These are phyloP conservation scores for Annulohypoxylon moriforme DNA, from an alignment of 495 filamentous ascomycete genomes.

Conservation along the genomic window DNA sequence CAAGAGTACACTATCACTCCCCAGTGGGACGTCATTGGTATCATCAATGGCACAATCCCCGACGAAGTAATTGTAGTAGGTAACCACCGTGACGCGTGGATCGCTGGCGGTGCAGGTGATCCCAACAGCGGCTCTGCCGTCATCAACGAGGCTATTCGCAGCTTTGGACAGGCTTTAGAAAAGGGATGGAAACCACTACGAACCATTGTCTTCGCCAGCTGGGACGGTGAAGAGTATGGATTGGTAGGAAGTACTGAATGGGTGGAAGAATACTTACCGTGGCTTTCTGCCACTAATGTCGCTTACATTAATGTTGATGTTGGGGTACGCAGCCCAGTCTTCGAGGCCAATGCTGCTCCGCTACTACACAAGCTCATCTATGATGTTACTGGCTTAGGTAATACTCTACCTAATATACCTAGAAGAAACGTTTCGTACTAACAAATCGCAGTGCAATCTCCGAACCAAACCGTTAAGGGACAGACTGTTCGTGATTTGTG, in stretches of 20 bases:
- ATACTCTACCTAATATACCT: too few relatives aligned
- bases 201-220: slow-evolving; percentile 92
- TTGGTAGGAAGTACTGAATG: slow-evolving; percentile 93
- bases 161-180: slow-evolving; percentile 80
- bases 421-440: too few relatives aligned
- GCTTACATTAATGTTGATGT: slow-evolving; percentile 94
- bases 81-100: slow-evolving; percentile 96
- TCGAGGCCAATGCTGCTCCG: slow-evolving; percentile 78
- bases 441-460: slow-evolving; percentile 68
- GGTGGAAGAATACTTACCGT: slow-evolving; percentile 92
- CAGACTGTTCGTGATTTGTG: slow-evolving; percentile 81
- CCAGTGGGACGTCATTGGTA: slow-evolving; percentile 93
- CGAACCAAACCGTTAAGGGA: slow-evolving; percentile 83
- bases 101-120: slow-evolving; percentile 87
- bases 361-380: slow-evolving; percentile 81
- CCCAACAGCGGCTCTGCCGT: slow-evolving; percentile 92
- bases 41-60: slow-evolving; percentile 89
- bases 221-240: slow-evolving; percentile 96
- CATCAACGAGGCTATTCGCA: slow-evolving; percentile 84
- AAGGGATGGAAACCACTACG: slow-evolving; percentile 90
- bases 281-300: slow-evolving; percentile 79
- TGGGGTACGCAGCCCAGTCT: slow-evolving; percentile 75
- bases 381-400: slow-evolving; percentile 67
- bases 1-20: slow-evolving; percentile 92
- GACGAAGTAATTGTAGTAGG: slow-evolving; percentile 90